A percentile compares a stretch with the other conserved stretches of the same genome.
Evolutionary conservation across 2,329 filamentous ascomycete genomes (phyloP).

Genomic region (Achaetomium macrosporum): DNA sequence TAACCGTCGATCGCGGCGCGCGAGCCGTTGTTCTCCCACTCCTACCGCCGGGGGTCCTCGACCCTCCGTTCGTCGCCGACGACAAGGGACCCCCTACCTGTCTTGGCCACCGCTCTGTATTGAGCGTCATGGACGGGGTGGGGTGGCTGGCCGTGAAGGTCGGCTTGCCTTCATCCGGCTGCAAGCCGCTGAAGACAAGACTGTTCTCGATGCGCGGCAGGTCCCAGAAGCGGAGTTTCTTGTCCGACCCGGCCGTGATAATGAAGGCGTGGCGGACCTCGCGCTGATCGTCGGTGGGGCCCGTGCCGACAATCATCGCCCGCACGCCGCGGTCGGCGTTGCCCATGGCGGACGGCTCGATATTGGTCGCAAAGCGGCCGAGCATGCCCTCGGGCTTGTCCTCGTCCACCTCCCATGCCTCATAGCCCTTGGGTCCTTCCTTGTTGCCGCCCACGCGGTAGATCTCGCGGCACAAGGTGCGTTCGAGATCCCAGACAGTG

Average conservation of each 20-base stretch:
- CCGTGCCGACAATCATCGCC: slow-evolving; percentile 67
- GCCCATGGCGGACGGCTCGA: slow-evolving; percentile 54
- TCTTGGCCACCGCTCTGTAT: slow-evolving; percentile 54
- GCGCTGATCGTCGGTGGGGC: slow-evolving; percentile 50
- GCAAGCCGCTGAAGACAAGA: slow-evolving; percentile 71
- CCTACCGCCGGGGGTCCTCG: not conserved
- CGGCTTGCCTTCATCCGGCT: slow-evolving; percentile 64
- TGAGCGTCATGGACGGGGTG: slow-evolving; percentile 56
- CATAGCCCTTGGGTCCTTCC: slow-evolving; percentile 61
- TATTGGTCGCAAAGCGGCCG: slow-evolving; percentile 70
- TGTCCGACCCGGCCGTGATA: slow-evolving; percentile 81
- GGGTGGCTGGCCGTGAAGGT: slow-evolving; percentile 62
- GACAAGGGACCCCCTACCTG: slow-evolving; percentile 30
- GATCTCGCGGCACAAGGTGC: slow-evolving; percentile 79
- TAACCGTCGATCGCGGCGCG: slow-evolving; percentile 72
- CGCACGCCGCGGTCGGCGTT: slow-evolving; percentile 63
- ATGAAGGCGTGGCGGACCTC: slow-evolving; percentile 77
- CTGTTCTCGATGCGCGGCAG: slow-evolving; percentile 71
- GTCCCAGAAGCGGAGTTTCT: slow-evolving; percentile 93
- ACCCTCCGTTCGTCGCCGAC: slow-evolving; percentile 27
- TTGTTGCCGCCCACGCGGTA: slow-evolving; percentile 65
- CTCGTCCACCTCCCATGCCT: slow-evolving; percentile 84
- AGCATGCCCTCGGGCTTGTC: slow-evolving; percentile 84
- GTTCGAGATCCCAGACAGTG: slow-evolving; percentile 93
- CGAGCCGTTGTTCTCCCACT: slow-evolving; percentile 29